phyloP scores from a whole-genome alignment of 768 basidiomycete species.

The Gymnopilus junonius region DNA sequence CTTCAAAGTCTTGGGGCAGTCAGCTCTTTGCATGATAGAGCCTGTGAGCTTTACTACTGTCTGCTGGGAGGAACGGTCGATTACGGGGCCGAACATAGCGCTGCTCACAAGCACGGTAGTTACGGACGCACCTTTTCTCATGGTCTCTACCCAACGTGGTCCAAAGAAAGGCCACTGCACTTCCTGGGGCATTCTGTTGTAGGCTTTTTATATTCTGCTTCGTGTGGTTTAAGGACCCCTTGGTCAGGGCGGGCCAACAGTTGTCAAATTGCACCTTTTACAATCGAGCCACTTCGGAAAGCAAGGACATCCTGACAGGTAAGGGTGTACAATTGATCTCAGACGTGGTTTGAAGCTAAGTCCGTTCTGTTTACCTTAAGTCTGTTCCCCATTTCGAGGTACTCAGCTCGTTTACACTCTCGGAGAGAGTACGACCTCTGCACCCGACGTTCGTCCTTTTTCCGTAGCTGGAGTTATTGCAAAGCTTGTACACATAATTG shows the following conservation, averaged over 20 bases:
- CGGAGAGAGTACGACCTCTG: conserved; percentile 43
- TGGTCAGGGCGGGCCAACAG: conserved; percentile 50
- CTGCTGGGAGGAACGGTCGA: conserved; percentile 53
- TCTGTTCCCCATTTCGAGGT: conserved; percentile 53
- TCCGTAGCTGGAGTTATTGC: conserved; percentile 43
- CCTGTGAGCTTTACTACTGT: conserved; percentile 54
- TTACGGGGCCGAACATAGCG: conserved; percentile 49
- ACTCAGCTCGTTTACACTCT: conserved; percentile 51
- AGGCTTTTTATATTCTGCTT: too few species aligned
- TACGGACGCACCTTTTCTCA: conserved; percentile 42
- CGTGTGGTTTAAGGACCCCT: not conserved
- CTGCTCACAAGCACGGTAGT: conserved; percentile 39
- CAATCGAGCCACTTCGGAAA: conserved; percentile 45
- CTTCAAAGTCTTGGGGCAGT: conserved; percentile 49
- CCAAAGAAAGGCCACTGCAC: conserved; percentile 44
- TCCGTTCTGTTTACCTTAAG: conserved; percentile 25
- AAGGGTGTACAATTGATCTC: conserved; percentile 5
- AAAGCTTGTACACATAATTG: conserved; percentile 42
- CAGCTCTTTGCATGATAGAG: conserved; percentile 56
- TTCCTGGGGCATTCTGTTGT: conserved; percentile 56
- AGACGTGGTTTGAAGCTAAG: not conserved
- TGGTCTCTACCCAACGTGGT: conserved; percentile 55
- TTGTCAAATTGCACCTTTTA: conserved; percentile 48
- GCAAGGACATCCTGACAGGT: conserved; percentile 41
- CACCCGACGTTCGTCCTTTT: conserved; percentile 44